Percentiles rank a stretch among this genome's conserved stretches.
phyloP scores from a whole-genome alignment of 495 filamentous ascomycete genomes.

The Penicillium longicatenatum region DNA sequence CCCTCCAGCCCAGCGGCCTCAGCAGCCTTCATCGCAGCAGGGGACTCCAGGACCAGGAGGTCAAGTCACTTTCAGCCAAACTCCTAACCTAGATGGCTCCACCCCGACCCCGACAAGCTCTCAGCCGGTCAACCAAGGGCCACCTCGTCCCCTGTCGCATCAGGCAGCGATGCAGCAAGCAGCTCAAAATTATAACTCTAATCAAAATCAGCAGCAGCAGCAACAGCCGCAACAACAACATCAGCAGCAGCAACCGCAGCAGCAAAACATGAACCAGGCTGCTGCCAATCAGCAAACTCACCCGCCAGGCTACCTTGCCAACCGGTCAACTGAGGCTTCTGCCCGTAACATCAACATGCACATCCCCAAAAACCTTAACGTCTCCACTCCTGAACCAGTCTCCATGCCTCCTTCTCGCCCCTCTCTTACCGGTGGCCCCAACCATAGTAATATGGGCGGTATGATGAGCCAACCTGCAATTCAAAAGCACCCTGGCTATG shows the following conservation, averaged over 20 bases:
- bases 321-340: slow-evolving; percentile 49
- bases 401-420: slow-evolving; percentile 70
- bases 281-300: slow-evolving; percentile 50
- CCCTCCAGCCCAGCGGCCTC: slow-evolving; percentile 51
- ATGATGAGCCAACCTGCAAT: slow-evolving; percentile 86
- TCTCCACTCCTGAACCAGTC: slow-evolving; percentile 70
- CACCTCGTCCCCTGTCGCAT: slow-evolving; percentile 61
- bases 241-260: slow-evolving; percentile 38
- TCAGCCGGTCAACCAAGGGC: slow-evolving; percentile 50
- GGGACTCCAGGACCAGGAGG: slow-evolving; percentile 44
- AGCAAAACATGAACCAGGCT: slow-evolving; percentile 36
- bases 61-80: slow-evolving; percentile 41
- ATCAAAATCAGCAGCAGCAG: slow-evolving; percentile 39
- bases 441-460: slow-evolving; percentile 63
- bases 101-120: slow-evolving; percentile 45
- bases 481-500: slow-evolving; percentile 74
- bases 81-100: slow-evolving; percentile 35
- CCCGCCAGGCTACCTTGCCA: slow-evolving; percentile 51
- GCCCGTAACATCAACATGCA: slow-evolving; percentile 61
- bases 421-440: slow-evolving; percentile 74
- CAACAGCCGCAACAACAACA: slow-evolving; percentile 40
- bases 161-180: slow-evolving; percentile 63
- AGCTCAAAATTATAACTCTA: slow-evolving; percentile 55
- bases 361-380: slow-evolving; percentile 78
- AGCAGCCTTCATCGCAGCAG: slow-evolving; percentile 41